Conservation (phyloP, 192 early-diverging fungal genomes). For the Jimgerdemannia flammicorona region DNA sequence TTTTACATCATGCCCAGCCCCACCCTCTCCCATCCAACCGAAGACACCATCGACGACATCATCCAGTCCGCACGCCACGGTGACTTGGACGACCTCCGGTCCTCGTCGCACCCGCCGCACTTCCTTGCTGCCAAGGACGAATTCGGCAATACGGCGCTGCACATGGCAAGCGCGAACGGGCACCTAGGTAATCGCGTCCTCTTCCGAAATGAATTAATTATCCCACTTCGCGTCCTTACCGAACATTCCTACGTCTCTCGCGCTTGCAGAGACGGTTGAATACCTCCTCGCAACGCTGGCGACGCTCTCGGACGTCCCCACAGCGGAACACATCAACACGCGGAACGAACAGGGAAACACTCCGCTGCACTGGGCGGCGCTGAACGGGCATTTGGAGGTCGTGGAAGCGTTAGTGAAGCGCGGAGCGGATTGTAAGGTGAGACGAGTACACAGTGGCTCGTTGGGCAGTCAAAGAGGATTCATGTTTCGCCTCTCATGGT, state of each 20-base stretch:
- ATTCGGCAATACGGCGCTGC: slow-evolving; percentile 64
- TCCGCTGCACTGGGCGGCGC: slow-evolving; percentile 81
- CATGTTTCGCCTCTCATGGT: not conserved
- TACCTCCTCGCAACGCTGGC: slow-evolving; percentile 36
- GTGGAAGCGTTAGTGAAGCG: slow-evolving; percentile 56
- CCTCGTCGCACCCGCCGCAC: slow-evolving; percentile 21
- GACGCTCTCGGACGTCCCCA: slow-evolving; percentile 14
- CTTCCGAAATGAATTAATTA: not conserved
- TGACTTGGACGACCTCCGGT: slow-evolving; percentile 65
- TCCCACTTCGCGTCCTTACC: not conserved
- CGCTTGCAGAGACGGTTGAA: slow-evolving; percentile 44
- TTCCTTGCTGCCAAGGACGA: slow-evolving; percentile 40
- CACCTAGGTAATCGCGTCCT: slow-evolving; percentile 40
- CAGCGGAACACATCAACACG: slow-evolving; percentile 36
- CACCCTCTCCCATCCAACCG: not conserved
- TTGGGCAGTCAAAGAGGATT: not conserved
- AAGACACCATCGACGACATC: slow-evolving; percentile 49
- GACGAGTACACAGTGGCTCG: not conserved
- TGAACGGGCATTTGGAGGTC: slow-evolving; percentile 72
- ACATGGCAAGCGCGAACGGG: slow-evolving; percentile 81
- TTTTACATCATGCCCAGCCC: not conserved
- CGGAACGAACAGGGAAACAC: slow-evolving; percentile 64
- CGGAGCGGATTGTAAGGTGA: slow-evolving; percentile 64
- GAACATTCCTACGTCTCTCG: not conserved
- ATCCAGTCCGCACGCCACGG: slow-evolving; percentile 70